Evolutionary conservation across 352 stramenopile species (phyloP), one percentile per base, ranked within the genome.

Genomic region (Aphanomyces cochlioides): DNA sequence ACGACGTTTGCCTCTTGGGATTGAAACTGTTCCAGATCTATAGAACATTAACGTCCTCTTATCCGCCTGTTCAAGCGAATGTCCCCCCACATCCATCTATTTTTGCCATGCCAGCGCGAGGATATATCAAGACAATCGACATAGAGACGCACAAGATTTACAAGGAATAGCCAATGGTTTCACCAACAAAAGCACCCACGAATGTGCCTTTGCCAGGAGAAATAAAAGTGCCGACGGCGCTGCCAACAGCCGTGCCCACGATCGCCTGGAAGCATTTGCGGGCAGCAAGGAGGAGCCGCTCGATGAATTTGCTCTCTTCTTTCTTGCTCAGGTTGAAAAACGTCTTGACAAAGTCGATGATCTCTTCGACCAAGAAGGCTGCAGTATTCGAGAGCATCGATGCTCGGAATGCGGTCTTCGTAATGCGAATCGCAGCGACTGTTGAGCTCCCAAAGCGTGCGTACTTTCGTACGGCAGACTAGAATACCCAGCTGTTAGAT

Each of bases 281-380:
- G 48, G 79, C 72, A 21, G 77, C 69, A 17, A 81, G 58, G 57
- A 94, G 90, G 43, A 75, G 77, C 64, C 66, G 56, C n/a, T 73
- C 28, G 37, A 66, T 28, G 34, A 60, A 53, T 58, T 65, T n/a
- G 21, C 36, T 38, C 38, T 68, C 66, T 10, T 79, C 72, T 40
- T 87, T 73, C 37, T 78, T 77, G 47, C 73, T 70, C 39, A 57
- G 78, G 58, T 75, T 78, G 66, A 68, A 68, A 5, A 74, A 48
- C 37, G 72, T 61, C 69, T 79, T 74, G 43, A 57, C 53, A 72
- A 40, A 58, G 7, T 50, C 58, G 37, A 74, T 81, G 79, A 74
- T 90, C 81, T 94, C 86, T 74, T 94, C 86, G 47, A 94, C 80
- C 17, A 94, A 65, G 75, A 94, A 94, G 72, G 92, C 89, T 10